Conservation (phyloP, 176 grass and related monocot genomes). For the Alloteropsis semialata region DNA sequence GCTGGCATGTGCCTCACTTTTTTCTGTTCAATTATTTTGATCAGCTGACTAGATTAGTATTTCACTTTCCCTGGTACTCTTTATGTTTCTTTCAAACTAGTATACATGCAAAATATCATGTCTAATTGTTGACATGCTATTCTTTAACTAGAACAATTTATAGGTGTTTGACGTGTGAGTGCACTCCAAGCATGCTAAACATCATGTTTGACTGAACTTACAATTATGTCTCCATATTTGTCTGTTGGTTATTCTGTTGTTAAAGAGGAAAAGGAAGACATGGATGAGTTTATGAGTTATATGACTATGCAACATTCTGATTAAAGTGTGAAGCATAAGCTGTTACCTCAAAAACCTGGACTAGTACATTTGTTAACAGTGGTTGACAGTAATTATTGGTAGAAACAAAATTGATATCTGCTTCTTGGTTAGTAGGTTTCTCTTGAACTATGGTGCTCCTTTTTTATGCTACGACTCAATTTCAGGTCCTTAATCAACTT, state of each 20-base stretch:
- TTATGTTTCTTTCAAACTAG: not conserved
- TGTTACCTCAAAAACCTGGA: constrained; percentile 5
- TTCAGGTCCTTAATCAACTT: constrained; percentile 86
- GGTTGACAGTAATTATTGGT: constrained; percentile 4
- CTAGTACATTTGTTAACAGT: not conserved
- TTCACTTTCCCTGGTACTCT: not conserved
- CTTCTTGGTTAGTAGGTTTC: constrained; percentile 2
- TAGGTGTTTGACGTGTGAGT: not conserved
- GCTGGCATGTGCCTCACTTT: not conserved
- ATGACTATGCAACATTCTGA: not conserved
- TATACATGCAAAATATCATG: constrained; percentile 6
- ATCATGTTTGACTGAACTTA: constrained; percentile 16
- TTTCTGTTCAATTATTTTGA: not conserved
- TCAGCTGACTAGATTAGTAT: not conserved
- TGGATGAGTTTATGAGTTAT: not conserved
- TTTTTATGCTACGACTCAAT: constrained; percentile 26
- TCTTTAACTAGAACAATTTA: constrained; percentile 11
- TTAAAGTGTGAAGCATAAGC: constrained; percentile 5
- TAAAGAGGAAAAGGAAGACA: not conserved
- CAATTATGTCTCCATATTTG: not conserved
- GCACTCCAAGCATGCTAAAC: not conserved
- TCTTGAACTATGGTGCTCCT: constrained; percentile 3
- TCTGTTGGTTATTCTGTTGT: not conserved
- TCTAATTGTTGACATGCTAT: not conserved
- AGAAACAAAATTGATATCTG: not conserved